Conservation (phyloP, 163 green algal species). For the Scenedesmus sp. region DNA sequence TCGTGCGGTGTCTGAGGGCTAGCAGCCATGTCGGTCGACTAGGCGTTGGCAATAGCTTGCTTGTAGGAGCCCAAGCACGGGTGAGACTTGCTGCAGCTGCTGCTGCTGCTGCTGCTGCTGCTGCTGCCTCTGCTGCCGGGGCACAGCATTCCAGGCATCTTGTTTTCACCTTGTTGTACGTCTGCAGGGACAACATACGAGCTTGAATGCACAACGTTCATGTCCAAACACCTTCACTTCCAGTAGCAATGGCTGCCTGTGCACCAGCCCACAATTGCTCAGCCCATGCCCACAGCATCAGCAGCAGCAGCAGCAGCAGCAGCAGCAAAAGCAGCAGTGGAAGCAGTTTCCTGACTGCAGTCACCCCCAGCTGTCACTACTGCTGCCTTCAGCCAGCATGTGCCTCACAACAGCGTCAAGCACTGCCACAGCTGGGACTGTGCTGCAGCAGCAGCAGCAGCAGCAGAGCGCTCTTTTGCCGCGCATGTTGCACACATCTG, state of each 20-base stretch:
- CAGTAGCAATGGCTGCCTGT: neutral
- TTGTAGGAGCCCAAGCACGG: neutral
- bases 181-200: neutral
- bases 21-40: neutral
- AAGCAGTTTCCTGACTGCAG: neutral
- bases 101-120: neutral
- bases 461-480: neutral
- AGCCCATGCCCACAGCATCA: neutral
- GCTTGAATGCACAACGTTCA: neutral
- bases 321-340: neutral
- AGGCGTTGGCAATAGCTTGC: neutral
- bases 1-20: neutral
- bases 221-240: neutral
- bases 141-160: neutral
- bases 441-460: neutral
- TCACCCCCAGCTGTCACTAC: neutral
- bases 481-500: neutral
- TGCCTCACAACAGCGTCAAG: neutral
- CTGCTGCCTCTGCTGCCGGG: neutral
- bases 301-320: neutral
- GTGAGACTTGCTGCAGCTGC: neutral
- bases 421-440: neutral
- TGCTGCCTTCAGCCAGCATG: neutral
- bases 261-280: neutral
- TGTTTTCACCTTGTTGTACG: neutral